phyloP scores from a whole-genome alignment of 495 filamentous ascomycete genomes.

The Aspergillus mulundensis region DNA sequence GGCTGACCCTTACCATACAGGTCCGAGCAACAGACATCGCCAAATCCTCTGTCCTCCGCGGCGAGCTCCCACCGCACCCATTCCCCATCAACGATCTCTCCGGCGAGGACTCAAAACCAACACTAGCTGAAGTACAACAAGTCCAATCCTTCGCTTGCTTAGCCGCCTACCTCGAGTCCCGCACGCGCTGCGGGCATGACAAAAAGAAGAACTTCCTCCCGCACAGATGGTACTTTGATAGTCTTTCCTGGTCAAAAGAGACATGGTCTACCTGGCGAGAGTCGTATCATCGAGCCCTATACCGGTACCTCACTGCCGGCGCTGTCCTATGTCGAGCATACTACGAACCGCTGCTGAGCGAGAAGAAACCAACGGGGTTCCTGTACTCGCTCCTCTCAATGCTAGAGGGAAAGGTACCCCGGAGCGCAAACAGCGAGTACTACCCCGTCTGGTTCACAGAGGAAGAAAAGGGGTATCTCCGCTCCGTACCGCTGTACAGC shows the following conservation, averaged over 20 bases:
- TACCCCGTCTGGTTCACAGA: constrained; percentile 1
- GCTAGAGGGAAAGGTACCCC: background rate
- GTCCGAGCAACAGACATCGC: constrained; percentile 9
- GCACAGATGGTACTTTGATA: background rate
- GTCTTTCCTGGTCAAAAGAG: background rate
- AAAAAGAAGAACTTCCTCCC: background rate
- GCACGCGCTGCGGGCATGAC: background rate
- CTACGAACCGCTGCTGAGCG: background rate
- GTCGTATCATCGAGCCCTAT: constrained; percentile 2
- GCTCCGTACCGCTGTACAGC: background rate
- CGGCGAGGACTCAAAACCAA: background rate
- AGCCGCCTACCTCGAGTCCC: background rate
- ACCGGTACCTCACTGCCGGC: constrained; percentile 6
- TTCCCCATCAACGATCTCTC: background rate
- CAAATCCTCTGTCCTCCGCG: background rate
- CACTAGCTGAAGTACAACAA: background rate
- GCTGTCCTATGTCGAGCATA: constrained; percentile 1
- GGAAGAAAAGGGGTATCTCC: background rate
- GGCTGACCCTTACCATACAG: background rate
- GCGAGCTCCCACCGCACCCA: constrained; percentile 6
- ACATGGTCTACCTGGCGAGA: background rate
- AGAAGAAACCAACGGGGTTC: background rate
- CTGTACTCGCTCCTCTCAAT: background rate
- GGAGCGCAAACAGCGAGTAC: background rate
- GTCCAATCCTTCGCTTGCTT: background rate